Evolutionary conservation across 345 rosid genomes (phyloP).

Genomic region (Populus alba): DNA sequence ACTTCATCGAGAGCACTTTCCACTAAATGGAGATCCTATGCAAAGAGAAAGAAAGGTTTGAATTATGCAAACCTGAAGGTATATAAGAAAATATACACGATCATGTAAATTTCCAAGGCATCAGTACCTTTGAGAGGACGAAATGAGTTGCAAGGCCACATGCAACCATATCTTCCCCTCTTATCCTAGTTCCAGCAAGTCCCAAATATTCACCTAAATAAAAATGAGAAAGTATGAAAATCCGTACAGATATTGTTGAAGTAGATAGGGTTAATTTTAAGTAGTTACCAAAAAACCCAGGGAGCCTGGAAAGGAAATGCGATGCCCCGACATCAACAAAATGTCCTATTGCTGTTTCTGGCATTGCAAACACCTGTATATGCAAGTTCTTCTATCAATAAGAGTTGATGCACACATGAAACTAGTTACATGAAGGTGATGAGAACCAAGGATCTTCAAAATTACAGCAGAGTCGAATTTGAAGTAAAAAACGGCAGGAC

Average conservation of each 20-base stretch:
- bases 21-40: conserved; percentile 8
- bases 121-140: conserved; percentile 28
- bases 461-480: too few species aligned
- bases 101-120: background rate
- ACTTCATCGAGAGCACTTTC: conserved; percentile 1
- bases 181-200: conserved; percentile 24
- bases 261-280: background rate
- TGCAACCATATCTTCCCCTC: conserved; percentile 30
- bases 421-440: too few species aligned
- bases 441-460: too few species aligned
- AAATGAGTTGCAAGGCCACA: conserved; percentile 40
- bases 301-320: conserved; percentile 26
- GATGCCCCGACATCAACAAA: conserved; percentile 29
- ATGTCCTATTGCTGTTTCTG: conserved; percentile 25
- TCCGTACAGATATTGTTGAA: background rate
- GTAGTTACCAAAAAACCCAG: conserved; percentile 24
- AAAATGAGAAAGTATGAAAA: background rate
- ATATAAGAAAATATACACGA: background rate
- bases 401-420: too few species aligned
- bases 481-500: too few species aligned
- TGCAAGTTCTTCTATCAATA: background rate
- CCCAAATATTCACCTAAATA: conserved; percentile 29
- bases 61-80: background rate
- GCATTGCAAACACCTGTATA: conserved; percentile 25
- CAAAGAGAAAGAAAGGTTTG: background rate